Base-by-base conservation (phyloP, 768 basidiomycete species). In the Brasilioporus rufonigricans region DNA sequence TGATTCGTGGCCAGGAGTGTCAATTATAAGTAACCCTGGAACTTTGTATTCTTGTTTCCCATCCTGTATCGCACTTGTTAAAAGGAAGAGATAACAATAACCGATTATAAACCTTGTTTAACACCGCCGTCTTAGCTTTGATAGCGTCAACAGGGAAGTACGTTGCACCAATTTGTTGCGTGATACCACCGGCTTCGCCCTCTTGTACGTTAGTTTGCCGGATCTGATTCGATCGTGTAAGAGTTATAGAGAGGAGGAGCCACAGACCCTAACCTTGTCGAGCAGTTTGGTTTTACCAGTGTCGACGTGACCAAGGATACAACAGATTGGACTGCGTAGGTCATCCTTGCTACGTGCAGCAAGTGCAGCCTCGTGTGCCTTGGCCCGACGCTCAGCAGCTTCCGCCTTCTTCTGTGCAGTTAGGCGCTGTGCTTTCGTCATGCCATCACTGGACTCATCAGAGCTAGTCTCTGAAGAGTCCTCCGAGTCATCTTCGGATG, bases 181-280 rank as follows among this genome's bases (percentile, higher is more conserved):
- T 99, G 71, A 99, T 99, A 76, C 97, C 97, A 61, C 97, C 97
- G 3, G 97, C 97, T 82, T 99, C 97, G 51, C 97, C 97, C 69
- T 98, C 97, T 73, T 98, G 95, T 21, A 99, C 97, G 62, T 98
- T 98, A 5, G 96, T 98, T 87, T 98, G 96, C 62, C 97, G 94
- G 69, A 99, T 99, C 93, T 97, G 14, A 8, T 43, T 31, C 27
- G 26, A 52, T 27, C 35, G 24, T 35, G 39, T 58, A 53, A 56
- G 58, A 56, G 47, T 32, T 16, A 19, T 35, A 11, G 13, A 13
- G 44, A 21, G 26, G 24, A 46, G 51, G 18, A 32, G 44, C 23
- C 21, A 39, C 13, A 32, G 35, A 58, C 11, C 63, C 79, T 50
- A 50, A 91, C 93, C 82, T 98, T 98, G 71, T 99, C 97, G 63